phyloP scores from a whole-genome alignment of 139 green algal genomes.

The Ettlia oleoabundans region DNA sequence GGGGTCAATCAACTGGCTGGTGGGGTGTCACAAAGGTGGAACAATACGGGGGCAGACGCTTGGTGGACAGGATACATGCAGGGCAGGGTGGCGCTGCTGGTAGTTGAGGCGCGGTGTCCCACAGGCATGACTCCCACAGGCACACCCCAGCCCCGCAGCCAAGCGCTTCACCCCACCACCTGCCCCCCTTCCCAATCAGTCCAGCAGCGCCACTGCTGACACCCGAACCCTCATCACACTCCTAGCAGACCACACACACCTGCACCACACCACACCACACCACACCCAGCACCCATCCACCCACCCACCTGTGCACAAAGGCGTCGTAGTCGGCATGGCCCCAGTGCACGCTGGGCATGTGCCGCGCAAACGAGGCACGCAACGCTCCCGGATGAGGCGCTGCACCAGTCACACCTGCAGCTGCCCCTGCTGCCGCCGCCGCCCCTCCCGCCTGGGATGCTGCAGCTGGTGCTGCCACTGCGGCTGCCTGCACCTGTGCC shows the following conservation, averaged over 20 bases:
- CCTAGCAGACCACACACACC: neutral
- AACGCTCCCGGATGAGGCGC: constrained; percentile 12
- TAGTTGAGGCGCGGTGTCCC: no score
- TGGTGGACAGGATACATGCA: no score
- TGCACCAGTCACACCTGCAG: neutral
- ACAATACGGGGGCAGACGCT: no score
- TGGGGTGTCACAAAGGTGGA: no score
- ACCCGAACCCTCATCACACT: neutral
- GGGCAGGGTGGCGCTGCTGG: no score
- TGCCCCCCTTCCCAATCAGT: no score
- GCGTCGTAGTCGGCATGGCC: constrained; percentile 54
- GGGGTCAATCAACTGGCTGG: no score
- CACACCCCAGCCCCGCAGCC: no score
- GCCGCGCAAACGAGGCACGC: constrained; percentile 10
- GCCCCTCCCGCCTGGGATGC: neutral
- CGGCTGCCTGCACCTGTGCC: neutral
- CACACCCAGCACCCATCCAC: neutral
- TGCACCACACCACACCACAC: no score
- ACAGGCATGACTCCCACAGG: no score
- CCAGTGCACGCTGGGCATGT: constrained; percentile 38
- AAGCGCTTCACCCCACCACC: no score
- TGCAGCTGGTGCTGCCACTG: no score
- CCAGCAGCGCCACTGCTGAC: neutral
- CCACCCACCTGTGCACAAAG: constrained; percentile 42
- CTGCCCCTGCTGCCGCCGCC: neutral